Conservation (phyloP, 1,139 yeast species). For the Saccharomycopsis hybrid region DNA sequence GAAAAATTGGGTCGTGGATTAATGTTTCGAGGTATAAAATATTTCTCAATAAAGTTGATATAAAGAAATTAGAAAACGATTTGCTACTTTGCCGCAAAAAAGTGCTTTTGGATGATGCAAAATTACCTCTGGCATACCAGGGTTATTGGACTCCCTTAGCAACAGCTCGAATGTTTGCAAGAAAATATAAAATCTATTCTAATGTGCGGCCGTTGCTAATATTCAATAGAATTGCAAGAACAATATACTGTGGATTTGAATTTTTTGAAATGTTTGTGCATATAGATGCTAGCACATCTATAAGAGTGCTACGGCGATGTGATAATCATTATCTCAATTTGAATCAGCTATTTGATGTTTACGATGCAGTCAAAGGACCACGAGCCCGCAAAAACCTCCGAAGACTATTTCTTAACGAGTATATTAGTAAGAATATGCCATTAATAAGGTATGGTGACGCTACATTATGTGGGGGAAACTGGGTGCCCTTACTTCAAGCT, state of each 20-base stretch:
- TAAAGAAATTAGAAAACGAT: constrained; percentile 6
- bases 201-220: constrained; percentile 9
- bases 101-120: not conserved
- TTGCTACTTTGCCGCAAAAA: constrained; percentile 3
- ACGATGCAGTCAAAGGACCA: constrained; percentile 6
- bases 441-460: constrained; percentile 6
- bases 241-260: constrained; percentile 13
- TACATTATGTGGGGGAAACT: constrained; percentile 16
- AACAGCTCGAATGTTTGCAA: constrained; percentile 5
- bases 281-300: not conserved
- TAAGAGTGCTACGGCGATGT: constrained; percentile 11
- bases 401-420: constrained; percentile 2
- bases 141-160: constrained; percentile 14
- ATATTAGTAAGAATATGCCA: not conserved
- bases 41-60: constrained; percentile 1
- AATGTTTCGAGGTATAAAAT: constrained; percentile 12
- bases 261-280: constrained; percentile 16
- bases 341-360: constrained; percentile 11
- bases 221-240: constrained; percentile 8
- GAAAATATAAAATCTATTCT: constrained; percentile 7
- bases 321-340: constrained; percentile 12
- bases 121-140: not conserved
- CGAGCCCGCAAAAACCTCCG: constrained; percentile 1
- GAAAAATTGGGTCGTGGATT: constrained; percentile 15
- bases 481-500: constrained; percentile 12